Conservation (phyloP, 345 rosid species). For the Linum usitatissimum region DNA sequence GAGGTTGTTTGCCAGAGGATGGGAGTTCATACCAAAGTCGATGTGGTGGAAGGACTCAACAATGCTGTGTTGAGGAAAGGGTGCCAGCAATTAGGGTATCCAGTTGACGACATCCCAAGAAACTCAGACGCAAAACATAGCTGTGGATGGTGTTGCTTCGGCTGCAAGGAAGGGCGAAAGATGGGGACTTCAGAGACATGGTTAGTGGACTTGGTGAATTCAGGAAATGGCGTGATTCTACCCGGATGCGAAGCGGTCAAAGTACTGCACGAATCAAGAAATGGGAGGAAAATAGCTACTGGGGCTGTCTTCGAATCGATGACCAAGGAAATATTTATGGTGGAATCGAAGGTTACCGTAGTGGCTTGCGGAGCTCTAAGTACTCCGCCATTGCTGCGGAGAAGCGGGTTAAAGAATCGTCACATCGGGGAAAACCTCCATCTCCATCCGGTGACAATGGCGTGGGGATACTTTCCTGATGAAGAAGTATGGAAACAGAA, state of each 20-base stretch:
- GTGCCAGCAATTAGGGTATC: constrained; percentile 58
- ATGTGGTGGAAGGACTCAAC: constrained; percentile 58
- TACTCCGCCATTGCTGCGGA: constrained; percentile 45
- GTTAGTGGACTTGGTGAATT: constrained; percentile 63
- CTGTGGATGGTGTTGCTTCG: constrained; percentile 77
- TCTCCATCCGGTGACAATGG: constrained; percentile 79
- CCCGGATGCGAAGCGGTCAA: constrained; percentile 50
- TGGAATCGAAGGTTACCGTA: constrained; percentile 48
- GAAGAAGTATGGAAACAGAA: constrained; percentile 18
- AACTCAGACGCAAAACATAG: constrained; percentile 58
- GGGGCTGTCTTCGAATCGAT: constrained; percentile 40
- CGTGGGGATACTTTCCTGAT: constrained; percentile 80
- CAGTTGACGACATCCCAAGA: constrained; percentile 44
- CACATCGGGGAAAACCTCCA: constrained; percentile 62
- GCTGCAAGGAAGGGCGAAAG: constrained; percentile 76
- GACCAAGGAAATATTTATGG: constrained; percentile 29
- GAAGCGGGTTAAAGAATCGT: constrained; percentile 48
- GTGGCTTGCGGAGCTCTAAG: constrained; percentile 73
- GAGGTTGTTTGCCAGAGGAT: constrained; percentile 56
- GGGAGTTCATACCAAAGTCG: constrained; percentile 61
- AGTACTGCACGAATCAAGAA: constrained; percentile 30
- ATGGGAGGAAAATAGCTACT: constrained; percentile 29
- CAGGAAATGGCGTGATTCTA: constrained; percentile 60
- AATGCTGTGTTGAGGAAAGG: constrained; percentile 63
- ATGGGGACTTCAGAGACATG: constrained; percentile 75